Conservation (phyloP, 495 filamentous ascomycete species). For the Neurospora tetrasperma region DNA sequence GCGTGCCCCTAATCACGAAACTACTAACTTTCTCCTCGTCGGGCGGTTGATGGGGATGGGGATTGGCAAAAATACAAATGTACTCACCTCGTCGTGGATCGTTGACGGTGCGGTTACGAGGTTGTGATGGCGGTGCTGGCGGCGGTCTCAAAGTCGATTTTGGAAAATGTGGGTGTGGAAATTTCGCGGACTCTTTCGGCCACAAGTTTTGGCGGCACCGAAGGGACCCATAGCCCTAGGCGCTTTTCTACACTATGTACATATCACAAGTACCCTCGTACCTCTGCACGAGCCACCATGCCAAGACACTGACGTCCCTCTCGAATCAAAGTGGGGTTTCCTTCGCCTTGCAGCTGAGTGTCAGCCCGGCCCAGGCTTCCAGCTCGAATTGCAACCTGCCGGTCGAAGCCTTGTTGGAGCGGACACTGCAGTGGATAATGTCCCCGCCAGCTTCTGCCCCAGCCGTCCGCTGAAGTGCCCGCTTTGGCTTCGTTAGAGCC, state of each 20-base stretch:
- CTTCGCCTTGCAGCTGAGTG: background rate
- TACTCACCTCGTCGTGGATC: conserved; percentile 17
- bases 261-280: background rate
- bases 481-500: background rate
- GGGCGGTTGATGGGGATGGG: background rate
- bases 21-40: conserved; percentile 1
- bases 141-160: conserved; percentile 11
- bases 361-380: background rate
- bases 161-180: conserved; percentile 23
- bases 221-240: background rate
- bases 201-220: conserved; percentile 16
- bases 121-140: conserved; percentile 7
- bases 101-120: conserved; percentile 15
- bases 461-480: background rate
- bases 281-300: background rate
- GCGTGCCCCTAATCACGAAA: background rate
- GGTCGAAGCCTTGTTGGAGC: background rate
- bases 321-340: background rate
- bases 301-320: background rate
- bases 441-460: background rate
- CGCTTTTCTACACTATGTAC: background rate
- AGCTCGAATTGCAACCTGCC: background rate
- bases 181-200: conserved; percentile 18
- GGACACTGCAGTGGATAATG: background rate
- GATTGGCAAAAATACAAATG: background rate